Percentiles rank a stretch among this genome's conserved stretches.
phyloP scores from a whole-genome alignment of 1,284 basidiomycete species.

The Boletus semigastroideus region DNA sequence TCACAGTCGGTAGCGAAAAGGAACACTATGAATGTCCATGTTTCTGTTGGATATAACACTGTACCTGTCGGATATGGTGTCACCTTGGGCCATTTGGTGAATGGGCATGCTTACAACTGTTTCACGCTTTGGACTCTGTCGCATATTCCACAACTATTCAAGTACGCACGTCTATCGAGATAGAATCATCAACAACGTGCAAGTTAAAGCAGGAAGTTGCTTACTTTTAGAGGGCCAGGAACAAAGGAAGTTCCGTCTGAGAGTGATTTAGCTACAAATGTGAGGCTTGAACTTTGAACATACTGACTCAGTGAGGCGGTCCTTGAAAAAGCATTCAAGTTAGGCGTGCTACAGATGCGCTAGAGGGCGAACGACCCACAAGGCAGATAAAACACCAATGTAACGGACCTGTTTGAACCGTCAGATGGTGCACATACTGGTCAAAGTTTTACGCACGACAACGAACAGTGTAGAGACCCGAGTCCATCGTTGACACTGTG shows the following conservation, averaged over 20 bases:
- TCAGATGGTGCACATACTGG: neutral
- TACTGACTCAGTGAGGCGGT: neutral
- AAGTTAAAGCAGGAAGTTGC: neutral
- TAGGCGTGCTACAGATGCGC: neutral
- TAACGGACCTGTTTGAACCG: conserved; percentile 4
- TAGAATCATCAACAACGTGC: neutral
- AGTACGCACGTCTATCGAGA: neutral
- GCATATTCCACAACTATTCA: neutral
- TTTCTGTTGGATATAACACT: neutral
- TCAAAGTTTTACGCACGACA: neutral
- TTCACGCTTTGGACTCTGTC: neutral
- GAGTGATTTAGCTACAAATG: neutral
- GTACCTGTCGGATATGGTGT: conserved; percentile 2
- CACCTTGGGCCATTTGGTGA: neutral
- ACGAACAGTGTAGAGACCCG: neutral
- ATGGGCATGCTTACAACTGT: neutral
- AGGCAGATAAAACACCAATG: neutral
- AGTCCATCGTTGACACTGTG: neutral
- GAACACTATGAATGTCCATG: conserved; percentile 4
- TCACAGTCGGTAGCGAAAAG: conserved; percentile 8
- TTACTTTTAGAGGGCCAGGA: neutral
- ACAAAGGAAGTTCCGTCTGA: neutral
- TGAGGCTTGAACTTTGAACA: neutral
- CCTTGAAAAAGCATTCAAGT: neutral
- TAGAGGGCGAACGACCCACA: neutral